A percentile compares a stretch with the other conserved stretches of the same genome.
phyloP scores from a whole-genome alignment of 768 basidiomycete genomes.

The Coprinopsis strossmayeri region DNA sequence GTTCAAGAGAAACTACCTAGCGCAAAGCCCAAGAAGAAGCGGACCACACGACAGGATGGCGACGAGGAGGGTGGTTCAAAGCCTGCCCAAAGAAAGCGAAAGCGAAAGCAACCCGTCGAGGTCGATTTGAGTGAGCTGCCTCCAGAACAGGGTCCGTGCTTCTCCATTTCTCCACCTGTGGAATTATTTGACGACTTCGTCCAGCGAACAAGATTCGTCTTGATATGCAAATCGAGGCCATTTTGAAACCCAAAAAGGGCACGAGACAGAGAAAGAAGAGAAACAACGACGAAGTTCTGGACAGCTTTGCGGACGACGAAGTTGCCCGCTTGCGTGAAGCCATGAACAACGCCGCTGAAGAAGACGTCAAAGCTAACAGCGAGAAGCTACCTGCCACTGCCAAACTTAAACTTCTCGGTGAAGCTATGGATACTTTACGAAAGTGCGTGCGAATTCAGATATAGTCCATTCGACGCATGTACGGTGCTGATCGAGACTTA shows the following conservation, averaged over 20 bases:
- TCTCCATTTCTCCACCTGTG: not conserved
- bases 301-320: constrained; percentile 85
- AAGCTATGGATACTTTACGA: constrained; percentile 88
- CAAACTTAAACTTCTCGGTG: constrained; percentile 80
- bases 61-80: constrained; percentile 25
- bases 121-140: constrained; percentile 63
- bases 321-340: constrained; percentile 82
- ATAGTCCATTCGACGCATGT: not conserved
- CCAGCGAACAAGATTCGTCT: constrained; percentile 72
- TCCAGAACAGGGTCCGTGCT: constrained; percentile 64
- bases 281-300: constrained; percentile 73
- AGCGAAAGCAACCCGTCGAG: constrained; percentile 53
- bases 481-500: constrained; percentile 9
- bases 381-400: constrained; percentile 76
- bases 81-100: constrained; percentile 38
- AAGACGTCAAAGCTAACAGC: constrained; percentile 74
- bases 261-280: constrained; percentile 68
- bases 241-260: constrained; percentile 74
- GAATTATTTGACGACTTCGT: constrained; percentile 6
- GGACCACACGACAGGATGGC: constrained; percentile 19
- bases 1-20: constrained; percentile 29
- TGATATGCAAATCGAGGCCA: constrained; percentile 82
- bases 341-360: constrained; percentile 83
- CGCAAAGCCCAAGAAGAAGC: constrained; percentile 28
- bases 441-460: constrained; percentile 45